phyloP scores from a whole-genome alignment of 2,329 filamentous ascomycete species.

The Xylariaceae sp. region DNA sequence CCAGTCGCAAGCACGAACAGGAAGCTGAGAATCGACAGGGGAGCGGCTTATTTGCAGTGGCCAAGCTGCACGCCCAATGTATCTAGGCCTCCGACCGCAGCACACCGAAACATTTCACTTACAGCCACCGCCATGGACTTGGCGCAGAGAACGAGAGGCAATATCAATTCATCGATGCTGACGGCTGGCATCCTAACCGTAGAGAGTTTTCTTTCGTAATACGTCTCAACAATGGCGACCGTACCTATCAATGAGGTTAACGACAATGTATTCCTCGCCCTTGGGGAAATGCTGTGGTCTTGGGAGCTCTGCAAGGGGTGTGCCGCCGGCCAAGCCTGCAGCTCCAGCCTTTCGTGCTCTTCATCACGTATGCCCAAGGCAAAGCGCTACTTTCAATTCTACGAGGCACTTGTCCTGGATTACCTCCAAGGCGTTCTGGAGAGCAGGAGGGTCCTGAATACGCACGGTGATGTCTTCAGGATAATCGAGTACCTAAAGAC shows the following conservation, averaged over 20 bases:
- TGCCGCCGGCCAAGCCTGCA: background rate
- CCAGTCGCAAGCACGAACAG: background rate
- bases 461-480: constrained; percentile 10
- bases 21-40: too few relatives aligned
- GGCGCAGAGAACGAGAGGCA: too few relatives aligned
- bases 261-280: constrained; percentile 1
- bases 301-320: constrained; percentile 8
- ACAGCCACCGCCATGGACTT: too few relatives aligned
- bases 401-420: constrained; percentile 7
- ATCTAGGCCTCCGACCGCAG: too few relatives aligned
- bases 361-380: background rate
- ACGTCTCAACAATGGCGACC: constrained; percentile 2
- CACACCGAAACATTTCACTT: too few relatives aligned
- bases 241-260: constrained; percentile 4
- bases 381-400: constrained; percentile 10
- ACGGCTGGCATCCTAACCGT: too few relatives aligned
- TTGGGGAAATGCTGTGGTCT: constrained; percentile 8
- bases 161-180: too few relatives aligned
- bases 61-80: too few relatives aligned
- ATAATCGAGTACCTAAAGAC: constrained; percentile 3
- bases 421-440: constrained; percentile 5
- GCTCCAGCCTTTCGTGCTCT: constrained; percentile 1
- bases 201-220: too few relatives aligned
- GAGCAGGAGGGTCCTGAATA: constrained; percentile 2
- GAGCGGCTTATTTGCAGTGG: too few relatives aligned